A percentile compares a stretch with the other conserved stretches of the same genome.
These are phyloP conservation scores for Isoetes engelmannii DNA, from an alignment of 83 land plant species.

Conservation along the genomic window DNA sequence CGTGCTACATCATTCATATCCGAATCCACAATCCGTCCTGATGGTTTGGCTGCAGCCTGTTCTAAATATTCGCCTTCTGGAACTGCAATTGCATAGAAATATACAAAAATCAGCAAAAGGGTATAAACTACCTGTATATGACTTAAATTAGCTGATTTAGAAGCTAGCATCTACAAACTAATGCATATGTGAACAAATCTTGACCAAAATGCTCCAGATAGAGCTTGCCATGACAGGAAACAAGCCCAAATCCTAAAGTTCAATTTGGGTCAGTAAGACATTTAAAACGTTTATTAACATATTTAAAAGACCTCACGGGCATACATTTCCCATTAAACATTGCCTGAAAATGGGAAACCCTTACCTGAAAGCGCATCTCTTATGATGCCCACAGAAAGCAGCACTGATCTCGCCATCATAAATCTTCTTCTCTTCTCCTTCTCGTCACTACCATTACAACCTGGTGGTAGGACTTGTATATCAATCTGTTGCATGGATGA, in stretches of 20 bases:
- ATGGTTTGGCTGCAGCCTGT: constrained; percentile 46
- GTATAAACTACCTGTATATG: no score
- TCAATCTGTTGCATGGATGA: constrained; percentile 37
- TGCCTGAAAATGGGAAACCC: constrained; percentile 1
- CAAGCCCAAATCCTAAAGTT: no score
- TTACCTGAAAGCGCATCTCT: constrained; percentile 66
- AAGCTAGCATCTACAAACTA: no score
- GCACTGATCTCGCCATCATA: constrained; percentile 57
- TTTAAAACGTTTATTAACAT: no score
- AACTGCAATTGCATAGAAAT: constrained; percentile 9
- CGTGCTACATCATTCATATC: constrained; percentile 96
- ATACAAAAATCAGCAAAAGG: not conserved
- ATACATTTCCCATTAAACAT: no score
- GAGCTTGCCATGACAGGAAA: no score
- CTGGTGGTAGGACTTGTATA: constrained; percentile 69
- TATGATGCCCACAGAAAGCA: constrained; percentile 82
- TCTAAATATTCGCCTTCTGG: constrained; percentile 17
- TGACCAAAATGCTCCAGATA: no score
- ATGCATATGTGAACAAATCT: no score
- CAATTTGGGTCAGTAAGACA: no score
- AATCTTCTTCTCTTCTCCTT: constrained; percentile 46
- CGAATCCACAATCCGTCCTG: constrained; percentile 83
- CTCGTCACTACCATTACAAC: constrained; percentile 58
- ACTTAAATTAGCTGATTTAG: no score
- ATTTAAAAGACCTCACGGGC: no score